Conservation (phyloP, 2,329 filamentous ascomycete genomes). For the Nemania abortiva region DNA sequence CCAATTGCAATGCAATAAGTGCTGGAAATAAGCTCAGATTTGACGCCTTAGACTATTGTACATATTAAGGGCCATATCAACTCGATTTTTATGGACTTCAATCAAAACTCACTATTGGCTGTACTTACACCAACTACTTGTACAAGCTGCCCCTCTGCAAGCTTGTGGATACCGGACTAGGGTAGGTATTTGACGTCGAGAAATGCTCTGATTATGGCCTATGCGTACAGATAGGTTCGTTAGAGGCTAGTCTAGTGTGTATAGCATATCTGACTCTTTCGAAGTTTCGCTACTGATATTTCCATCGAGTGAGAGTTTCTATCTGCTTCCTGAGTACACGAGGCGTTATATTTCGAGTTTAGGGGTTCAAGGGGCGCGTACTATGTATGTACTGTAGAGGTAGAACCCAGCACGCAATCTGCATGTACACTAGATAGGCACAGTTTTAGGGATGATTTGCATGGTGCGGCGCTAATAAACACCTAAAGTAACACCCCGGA, state of each 20-base stretch:
- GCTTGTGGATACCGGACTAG: conserved; percentile 8
- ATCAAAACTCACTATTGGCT: background rate
- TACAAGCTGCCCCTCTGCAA: conserved; percentile 18
- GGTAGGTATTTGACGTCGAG: background rate
- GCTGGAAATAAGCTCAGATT: background rate
- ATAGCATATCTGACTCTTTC: background rate
- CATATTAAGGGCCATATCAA: background rate
- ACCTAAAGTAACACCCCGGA: conserved; percentile 7
- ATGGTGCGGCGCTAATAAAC: conserved; percentile 18
- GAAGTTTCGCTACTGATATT: background rate
- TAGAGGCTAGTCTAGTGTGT: background rate
- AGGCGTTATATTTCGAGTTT: background rate
- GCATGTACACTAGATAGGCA: background rate
- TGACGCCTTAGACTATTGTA: background rate
- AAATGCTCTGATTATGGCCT: background rate
- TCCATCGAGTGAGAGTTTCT: background rate
- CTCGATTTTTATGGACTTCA: background rate
- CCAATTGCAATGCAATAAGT: background rate
- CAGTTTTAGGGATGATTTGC: conserved; percentile 23
- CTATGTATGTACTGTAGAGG: background rate
- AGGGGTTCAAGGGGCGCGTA: background rate
- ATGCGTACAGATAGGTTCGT: too few relatives aligned
- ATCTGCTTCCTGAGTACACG: background rate
- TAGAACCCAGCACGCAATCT: conserved; percentile 2
- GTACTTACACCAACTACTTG: background rate